phyloP scores from a whole-genome alignment of 257 asterid genomes.

The Forsythia viridissima region DNA sequence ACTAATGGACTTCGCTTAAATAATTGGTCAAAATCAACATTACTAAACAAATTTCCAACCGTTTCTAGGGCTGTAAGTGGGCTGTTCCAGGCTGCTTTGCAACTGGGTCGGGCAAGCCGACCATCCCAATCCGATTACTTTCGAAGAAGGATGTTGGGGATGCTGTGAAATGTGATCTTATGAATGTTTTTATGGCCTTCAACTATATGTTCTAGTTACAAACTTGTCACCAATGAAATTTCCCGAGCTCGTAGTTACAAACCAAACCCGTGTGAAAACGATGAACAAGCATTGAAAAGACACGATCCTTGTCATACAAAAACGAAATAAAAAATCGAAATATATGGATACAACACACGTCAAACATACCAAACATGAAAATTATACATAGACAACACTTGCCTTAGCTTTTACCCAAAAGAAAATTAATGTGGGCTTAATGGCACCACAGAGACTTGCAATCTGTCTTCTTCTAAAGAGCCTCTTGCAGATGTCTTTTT shows the following conservation, averaged over 20 bases:
- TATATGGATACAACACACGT: slow-evolving; percentile 24
- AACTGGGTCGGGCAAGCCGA: neutral
- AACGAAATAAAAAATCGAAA: slow-evolving; percentile 10
- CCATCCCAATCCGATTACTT: too few relatives aligned
- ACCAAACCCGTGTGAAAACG: slow-evolving; percentile 27
- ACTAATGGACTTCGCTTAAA: too few relatives aligned
- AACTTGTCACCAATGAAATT: neutral
- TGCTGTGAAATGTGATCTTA: too few relatives aligned
- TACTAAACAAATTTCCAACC: too few relatives aligned
- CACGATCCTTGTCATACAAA: slow-evolving; percentile 9
- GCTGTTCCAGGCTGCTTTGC: neutral
- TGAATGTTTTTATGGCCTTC: neutral
- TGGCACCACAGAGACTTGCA: slow-evolving; percentile 14
- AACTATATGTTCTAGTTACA: neutral
- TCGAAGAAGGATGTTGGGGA: neutral
- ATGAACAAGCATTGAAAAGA: neutral
- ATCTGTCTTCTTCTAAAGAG: slow-evolving; percentile 14
- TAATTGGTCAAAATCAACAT: too few relatives aligned
- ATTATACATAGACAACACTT: slow-evolving; percentile 14
- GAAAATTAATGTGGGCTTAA: neutral
- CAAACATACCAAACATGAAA: slow-evolving; percentile 22
- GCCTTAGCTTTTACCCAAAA: slow-evolving; percentile 3
- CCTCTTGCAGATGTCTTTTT: slow-evolving; percentile 12
- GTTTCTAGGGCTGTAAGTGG: neutral
- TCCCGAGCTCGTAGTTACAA: slow-evolving; percentile 15